A percentile compares a stretch with the other conserved stretches of the same genome.
Conservation (phyloP, 1,284 basidiomycete species). For the Retiboletus fuscus region DNA sequence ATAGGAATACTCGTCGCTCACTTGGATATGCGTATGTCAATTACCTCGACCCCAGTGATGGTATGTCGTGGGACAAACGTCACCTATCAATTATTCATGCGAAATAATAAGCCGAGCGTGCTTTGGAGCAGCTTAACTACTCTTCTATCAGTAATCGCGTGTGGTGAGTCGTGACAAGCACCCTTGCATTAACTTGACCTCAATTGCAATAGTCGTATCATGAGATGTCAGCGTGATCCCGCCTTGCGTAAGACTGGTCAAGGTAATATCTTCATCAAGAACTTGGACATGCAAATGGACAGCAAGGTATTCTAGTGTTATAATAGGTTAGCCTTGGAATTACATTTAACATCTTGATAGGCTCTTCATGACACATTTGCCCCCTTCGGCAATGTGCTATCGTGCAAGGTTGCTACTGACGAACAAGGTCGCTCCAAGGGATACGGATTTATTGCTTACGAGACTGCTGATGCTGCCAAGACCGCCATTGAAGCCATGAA, state of each 20-base stretch:
- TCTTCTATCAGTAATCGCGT: slow-evolving; percentile 98
- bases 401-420: slow-evolving; percentile 98
- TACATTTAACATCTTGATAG: slow-evolving; percentile 51
- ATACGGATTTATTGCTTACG: slow-evolving; percentile 99
- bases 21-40: slow-evolving; percentile 99
- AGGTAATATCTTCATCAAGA: slow-evolving; percentile 99
- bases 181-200: slow-evolving; percentile 9
- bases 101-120: slow-evolving; percentile 83
- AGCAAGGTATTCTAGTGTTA: slow-evolving; percentile 80
- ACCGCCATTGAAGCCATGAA: slow-evolving; percentile 98
- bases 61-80: slow-evolving; percentile 57
- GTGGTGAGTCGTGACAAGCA: slow-evolving; percentile 67
- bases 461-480: slow-evolving; percentile 96
- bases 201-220: slow-evolving; percentile 83
- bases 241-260: slow-evolving; percentile 99
- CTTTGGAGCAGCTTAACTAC: slow-evolving; percentile 99
- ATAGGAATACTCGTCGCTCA: slow-evolving; percentile 99
- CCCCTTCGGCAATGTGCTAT: slow-evolving; percentile 98
- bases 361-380: slow-evolving; percentile 99
- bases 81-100: slow-evolving; percentile 26
- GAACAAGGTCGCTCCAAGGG: slow-evolving; percentile 93
- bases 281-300: slow-evolving; percentile 97
- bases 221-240: slow-evolving; percentile 99
- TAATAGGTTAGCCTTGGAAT: slow-evolving; percentile 1
- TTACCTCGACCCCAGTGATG: slow-evolving; percentile 96